Conservation (phyloP, 805 yeast species). For the Cyberlindnera euphorbiae region DNA sequence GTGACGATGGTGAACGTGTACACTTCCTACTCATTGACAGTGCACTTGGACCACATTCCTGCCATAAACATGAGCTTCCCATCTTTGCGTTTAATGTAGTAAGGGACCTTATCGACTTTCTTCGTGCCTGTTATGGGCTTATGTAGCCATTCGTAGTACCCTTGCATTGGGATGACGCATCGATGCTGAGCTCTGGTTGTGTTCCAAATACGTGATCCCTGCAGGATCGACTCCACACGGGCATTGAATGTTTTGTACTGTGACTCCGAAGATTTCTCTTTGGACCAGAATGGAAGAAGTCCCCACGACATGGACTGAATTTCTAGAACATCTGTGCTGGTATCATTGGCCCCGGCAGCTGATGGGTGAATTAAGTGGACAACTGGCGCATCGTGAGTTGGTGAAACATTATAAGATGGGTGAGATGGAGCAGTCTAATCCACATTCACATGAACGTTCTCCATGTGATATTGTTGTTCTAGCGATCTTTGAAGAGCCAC, state of each 20-base stretch:
- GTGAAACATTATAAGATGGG: conserved; percentile 56
- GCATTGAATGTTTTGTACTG: conserved; percentile 67
- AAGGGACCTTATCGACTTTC: conserved; percentile 49
- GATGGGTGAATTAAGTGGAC: conserved; percentile 12
- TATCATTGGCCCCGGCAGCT: neutral
- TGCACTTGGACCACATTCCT: conserved; percentile 39
- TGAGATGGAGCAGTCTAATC: conserved; percentile 18
- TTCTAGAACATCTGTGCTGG: too few relatives aligned
- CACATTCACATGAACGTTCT: conserved; percentile 5
- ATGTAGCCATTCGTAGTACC: conserved; percentile 79
- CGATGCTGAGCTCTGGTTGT: conserved; percentile 40
- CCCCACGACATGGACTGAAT: conserved; percentile 75
- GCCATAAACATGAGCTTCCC: conserved; percentile 59
- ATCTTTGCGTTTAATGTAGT: conserved; percentile 54
- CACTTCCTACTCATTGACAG: conserved; percentile 23
- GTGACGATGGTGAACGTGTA: conserved; percentile 69
- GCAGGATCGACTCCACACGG: conserved; percentile 53
- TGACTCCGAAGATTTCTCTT: conserved; percentile 29
- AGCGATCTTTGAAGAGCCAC: conserved; percentile 11
- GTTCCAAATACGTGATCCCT: conserved; percentile 54
- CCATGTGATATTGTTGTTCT: conserved; percentile 8
- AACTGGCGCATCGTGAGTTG: conserved; percentile 48
- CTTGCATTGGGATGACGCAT: conserved; percentile 75
- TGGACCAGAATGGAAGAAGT: conserved; percentile 64
- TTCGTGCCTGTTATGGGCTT: conserved; percentile 25